Conservation (phyloP, 2,329 filamentous ascomycete genomes). For the Didymellaceae sp. region DNA sequence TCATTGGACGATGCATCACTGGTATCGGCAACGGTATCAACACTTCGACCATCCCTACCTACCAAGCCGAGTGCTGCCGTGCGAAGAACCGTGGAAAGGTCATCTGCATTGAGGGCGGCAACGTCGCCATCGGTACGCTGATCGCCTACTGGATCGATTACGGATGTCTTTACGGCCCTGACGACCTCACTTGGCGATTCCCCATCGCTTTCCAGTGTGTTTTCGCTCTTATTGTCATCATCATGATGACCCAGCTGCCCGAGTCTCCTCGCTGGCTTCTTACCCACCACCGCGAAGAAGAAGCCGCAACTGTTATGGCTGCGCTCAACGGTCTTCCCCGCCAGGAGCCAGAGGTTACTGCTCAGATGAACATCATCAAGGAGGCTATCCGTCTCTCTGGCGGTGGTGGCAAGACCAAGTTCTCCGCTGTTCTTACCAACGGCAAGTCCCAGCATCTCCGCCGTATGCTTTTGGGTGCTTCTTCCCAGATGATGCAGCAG, state of each 20-base stretch:
- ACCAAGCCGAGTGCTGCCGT: slow-evolving; percentile 59
- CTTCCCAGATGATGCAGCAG: slow-evolving; percentile 69
- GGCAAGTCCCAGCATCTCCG: slow-evolving; percentile 70
- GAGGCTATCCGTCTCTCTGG: slow-evolving; percentile 56
- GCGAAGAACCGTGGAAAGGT: slow-evolving; percentile 65
- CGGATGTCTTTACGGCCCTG: slow-evolving; percentile 46
- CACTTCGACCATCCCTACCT: slow-evolving; percentile 60
- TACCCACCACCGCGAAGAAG: slow-evolving; percentile 50
- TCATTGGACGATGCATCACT: slow-evolving; percentile 59
- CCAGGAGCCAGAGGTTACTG: slow-evolving; percentile 62
- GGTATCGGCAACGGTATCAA: slow-evolving; percentile 63
- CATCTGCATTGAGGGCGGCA: slow-evolving; percentile 64
- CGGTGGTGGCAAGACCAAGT: slow-evolving; percentile 46
- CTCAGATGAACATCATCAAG: slow-evolving; percentile 67
- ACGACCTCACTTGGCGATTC: slow-evolving; percentile 54
- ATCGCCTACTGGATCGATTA: slow-evolving; percentile 61
- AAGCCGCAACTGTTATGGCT: slow-evolving; percentile 57
- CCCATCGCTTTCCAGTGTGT: slow-evolving; percentile 60
- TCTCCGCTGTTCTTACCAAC: slow-evolving; percentile 62
- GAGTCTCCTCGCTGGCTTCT: slow-evolving; percentile 44
- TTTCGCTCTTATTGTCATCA: slow-evolving; percentile 49
- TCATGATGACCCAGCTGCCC: slow-evolving; percentile 46
- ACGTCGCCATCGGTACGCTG: slow-evolving; percentile 57
- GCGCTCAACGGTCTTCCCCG: slow-evolving; percentile 54
- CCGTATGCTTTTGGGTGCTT: slow-evolving; percentile 64